Evolutionary conservation across 2,329 filamentous ascomycete genomes (phyloP), one percentile per base, ranked within the genome.

Genomic region (Botrytis aclada): DNA sequence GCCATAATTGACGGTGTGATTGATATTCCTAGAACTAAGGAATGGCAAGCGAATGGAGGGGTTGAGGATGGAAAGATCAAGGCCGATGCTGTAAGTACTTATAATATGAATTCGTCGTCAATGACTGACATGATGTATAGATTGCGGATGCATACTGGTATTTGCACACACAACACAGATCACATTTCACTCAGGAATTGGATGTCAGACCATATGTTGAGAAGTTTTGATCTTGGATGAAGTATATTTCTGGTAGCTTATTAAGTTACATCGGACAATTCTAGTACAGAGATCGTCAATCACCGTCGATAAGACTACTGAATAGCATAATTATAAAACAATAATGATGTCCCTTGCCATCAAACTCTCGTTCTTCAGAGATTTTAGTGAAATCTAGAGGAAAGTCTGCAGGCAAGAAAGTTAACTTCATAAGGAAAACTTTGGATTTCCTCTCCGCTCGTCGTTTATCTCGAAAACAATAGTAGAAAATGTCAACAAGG

Each of bases 401-500:
- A 88, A 89, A 90, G 90, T 95, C 92, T 95, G 93, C 92, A 90
- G 91, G 90, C 86, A 86, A 94, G 92, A 87, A 83, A 83, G 83
- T 83, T 83, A 85, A 81, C 75, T 72, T 76, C 76, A 70, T 75
- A 79, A 76, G 83, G 85, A 82, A 78, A 81, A 82, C 79, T 80
- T 83, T 82, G 79, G 81, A 80, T 84, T 96, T 87, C 79, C 83
- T 97, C 87, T 97, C 87, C 93, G 94, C 94, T 89, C 95, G 88
- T 89, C 90, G 92, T 97, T 90, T 97, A 97, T 91, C 94, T 93
- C 89, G 89, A 89, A 87, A 92, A 89, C 91, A 92, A 93, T 91
- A 81, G 86, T 83, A 18, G 79, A 80, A 84, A 74, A 77, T 74
- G 61, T 90, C 88, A 87, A 91, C 89, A 90, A 90, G 93, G 92